These are phyloP conservation scores for Talaromyces marneffei DNA, from an alignment of 2,329 filamentous ascomycete species.

Conservation along the genomic window DNA sequence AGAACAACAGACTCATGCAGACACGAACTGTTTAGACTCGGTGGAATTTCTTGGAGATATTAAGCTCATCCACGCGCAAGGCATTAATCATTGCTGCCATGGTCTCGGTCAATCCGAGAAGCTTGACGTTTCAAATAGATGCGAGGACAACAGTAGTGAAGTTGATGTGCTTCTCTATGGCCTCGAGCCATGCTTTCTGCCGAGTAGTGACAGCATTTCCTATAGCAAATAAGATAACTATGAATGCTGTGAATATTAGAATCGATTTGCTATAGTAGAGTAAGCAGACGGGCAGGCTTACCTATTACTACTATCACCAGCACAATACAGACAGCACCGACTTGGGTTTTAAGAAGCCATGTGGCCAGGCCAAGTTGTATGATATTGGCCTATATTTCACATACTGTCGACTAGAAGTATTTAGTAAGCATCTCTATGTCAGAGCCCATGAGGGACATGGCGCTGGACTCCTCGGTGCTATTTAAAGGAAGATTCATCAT, in stretches of 20 bases:
- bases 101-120: background rate
- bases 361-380: background rate
- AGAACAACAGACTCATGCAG: background rate
- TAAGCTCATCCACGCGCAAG: background rate
- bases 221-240: background rate
- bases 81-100: background rate
- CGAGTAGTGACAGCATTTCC: background rate
- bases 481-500: background rate
- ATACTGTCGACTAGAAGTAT: slow-evolving; percentile 17
- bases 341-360: background rate
- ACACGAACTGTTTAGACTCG: background rate
- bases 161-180: background rate
- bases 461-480: slow-evolving; percentile 19
- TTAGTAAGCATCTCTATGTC: slow-evolving; percentile 22
- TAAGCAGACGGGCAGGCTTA: background rate
- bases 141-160: background rate
- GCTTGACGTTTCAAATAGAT: background rate
- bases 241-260: background rate
- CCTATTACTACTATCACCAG: background rate
- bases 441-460: slow-evolving; percentile 20
- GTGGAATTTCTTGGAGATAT: background rate
- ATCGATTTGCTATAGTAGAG: background rate
- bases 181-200: background rate
- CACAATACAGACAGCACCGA: background rate
- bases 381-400: slow-evolving; percentile 17